phyloP scores from a whole-genome alignment of 345 rosid species.

The Abelmoschus esculentus region DNA sequence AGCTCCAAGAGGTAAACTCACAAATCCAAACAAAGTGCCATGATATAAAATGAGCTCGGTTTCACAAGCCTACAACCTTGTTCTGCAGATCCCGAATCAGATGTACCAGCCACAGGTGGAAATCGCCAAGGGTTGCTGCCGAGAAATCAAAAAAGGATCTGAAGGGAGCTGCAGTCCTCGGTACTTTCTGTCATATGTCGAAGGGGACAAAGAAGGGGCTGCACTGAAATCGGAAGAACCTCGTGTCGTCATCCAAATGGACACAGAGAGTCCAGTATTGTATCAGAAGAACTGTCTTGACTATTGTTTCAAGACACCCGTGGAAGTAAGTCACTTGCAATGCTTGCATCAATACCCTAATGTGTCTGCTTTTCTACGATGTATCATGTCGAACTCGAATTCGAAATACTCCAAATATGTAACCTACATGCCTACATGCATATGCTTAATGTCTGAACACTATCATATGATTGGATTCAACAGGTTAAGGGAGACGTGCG shows the following conservation, averaged over 20 bases:
- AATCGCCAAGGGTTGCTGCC: constrained; percentile 56
- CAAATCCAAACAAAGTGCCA: not conserved
- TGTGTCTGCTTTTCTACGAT: not conserved
- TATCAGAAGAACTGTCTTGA: constrained; percentile 86
- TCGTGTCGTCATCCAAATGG: constrained; percentile 78
- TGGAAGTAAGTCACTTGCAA: constrained; percentile 38
- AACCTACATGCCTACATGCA: not conserved
- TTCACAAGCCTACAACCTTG: not conserved
- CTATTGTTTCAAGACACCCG: constrained; percentile 58
- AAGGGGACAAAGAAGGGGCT: constrained; percentile 28
- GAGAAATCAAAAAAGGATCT: constrained; percentile 53
- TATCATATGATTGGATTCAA: constrained; percentile 2
- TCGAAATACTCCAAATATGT: not conserved
- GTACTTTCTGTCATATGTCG: constrained; percentile 54
- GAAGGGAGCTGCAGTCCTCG: constrained; percentile 47
- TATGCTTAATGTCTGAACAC: constrained; percentile 1
- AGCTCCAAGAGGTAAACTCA: constrained; percentile 59
- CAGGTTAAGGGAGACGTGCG: constrained; percentile 76
- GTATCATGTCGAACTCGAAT: not conserved
- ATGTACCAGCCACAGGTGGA: constrained; percentile 65
- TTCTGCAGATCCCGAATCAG: constrained; percentile 50
- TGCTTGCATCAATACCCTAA: not conserved
- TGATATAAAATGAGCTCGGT: not conserved
- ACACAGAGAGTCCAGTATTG: constrained; percentile 74
- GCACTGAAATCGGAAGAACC: constrained; percentile 31